Evolutionary conservation across 495 filamentous ascomycete species (phyloP), one percentile per base, ranked within the genome.

Genomic region (Penicillium canariense): DNA sequence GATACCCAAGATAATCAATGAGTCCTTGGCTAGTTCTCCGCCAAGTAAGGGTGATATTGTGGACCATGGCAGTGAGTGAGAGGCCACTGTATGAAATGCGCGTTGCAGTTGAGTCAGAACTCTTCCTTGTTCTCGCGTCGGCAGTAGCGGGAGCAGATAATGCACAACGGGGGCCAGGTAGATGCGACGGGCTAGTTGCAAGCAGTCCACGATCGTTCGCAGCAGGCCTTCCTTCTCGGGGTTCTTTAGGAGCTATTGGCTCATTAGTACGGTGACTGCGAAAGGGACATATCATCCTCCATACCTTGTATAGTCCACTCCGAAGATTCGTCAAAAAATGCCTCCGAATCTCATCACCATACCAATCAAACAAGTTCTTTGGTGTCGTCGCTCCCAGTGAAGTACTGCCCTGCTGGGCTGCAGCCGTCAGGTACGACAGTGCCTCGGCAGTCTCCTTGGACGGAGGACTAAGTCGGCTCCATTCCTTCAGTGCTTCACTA

Each of bases 51-150:
- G 61, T 34, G 79, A 75, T 30, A 89, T 62, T 5, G 62, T 40
- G 25, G 67, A 67, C 60, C 77, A 76, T 4, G 83, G 82, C 25
- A 85, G 67, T 3, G 86, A 85, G 65, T 87, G 85, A 15, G 78
- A 77, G 27, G 89, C 78, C 22, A 90, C 78, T 17, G 85, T 81
- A 60, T 87, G 79, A 22, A 91, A 78, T 55, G 84, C 80, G 32
- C 81, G 73, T 17, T 75, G 73, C 52, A 89, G 82, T 20, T 77
- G 80, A 17, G 66, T 48, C 44, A 81, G 68, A 7, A 77, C 66
- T 5, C 54, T 55, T 4, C 80, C 73, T 53, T 62, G 68, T 18
- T 64, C 62, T 6, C 30, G 45, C 2, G 45, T 32, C 28, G 65
- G 48, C 25, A 79, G 46, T 8, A 72, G 48, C 1, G 71, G 72